A percentile compares a stretch with the other conserved stretches of the same genome.
Evolutionary conservation across 805 yeast genomes (phyloP).

Genomic region (Saccharomycopsis sp.): DNA sequence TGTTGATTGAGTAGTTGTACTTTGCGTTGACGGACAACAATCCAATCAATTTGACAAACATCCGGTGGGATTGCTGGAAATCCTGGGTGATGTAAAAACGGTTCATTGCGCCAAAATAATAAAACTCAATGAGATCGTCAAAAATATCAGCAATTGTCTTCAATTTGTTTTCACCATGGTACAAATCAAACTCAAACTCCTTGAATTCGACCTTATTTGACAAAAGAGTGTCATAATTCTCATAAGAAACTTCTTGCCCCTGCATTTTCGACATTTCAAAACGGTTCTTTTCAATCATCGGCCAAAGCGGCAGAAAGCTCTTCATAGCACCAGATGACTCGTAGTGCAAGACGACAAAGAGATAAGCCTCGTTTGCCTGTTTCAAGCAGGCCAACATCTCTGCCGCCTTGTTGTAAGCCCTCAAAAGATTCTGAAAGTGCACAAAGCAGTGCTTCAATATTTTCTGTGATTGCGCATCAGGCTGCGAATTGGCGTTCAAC

Average conservation of each 20-base stretch:
- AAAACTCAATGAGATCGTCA: slow-evolving; percentile 16
- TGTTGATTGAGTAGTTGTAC: neutral
- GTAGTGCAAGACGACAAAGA: neutral
- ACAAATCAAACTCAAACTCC: slow-evolving; percentile 1
- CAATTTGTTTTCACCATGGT: neutral
- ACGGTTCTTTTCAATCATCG: neutral
- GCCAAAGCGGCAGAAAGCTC: neutral
- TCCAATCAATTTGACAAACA: slow-evolving; percentile 9
- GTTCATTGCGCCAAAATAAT: slow-evolving; percentile 7
- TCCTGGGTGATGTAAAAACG: neutral
- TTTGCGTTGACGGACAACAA: slow-evolving; percentile 13
- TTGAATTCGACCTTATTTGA: slow-evolving; percentile 3
- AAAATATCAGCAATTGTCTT: slow-evolving; percentile 2
- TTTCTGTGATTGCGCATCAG: neutral
- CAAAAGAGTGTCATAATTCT: neutral
- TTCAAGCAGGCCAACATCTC: neutral
- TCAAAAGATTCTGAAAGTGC: slow-evolving; percentile 8
- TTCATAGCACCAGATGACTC: neutral
- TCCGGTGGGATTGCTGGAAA: slow-evolving; percentile 3
- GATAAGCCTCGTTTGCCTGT: neutral
- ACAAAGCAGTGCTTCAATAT: slow-evolving; percentile 1
- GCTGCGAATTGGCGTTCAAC: neutral
- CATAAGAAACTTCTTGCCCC: neutral
- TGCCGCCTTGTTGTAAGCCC: neutral
- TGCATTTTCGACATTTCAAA: neutral